These are phyloP conservation scores for Aspergillus sojae DNA, from an alignment of 2,329 filamentous ascomycete species.

Conservation along the genomic window DNA sequence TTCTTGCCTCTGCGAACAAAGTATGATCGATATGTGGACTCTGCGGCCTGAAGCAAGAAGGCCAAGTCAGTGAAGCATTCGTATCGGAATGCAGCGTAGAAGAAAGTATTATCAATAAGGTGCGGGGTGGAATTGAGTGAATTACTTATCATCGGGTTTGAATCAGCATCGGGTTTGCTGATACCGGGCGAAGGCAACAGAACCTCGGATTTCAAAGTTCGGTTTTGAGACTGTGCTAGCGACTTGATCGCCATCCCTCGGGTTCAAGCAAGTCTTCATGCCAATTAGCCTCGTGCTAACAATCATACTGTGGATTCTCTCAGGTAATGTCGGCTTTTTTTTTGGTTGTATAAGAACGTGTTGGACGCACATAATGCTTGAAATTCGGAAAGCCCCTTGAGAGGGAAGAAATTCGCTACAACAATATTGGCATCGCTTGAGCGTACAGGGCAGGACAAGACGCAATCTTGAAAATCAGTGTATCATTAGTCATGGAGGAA, in stretches of 20 bases:
- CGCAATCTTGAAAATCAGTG: neutral
- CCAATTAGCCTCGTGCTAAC: neutral
- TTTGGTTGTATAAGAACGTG: neutral
- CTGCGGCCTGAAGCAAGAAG: neutral
- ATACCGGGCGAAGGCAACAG: neutral
- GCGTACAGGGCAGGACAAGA: neutral
- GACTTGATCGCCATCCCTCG: neutral
- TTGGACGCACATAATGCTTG: neutral
- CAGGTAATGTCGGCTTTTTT: neutral
- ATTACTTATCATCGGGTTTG: neutral
- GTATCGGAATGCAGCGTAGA: neutral
- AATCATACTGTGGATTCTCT: neutral
- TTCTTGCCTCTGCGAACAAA: neutral
- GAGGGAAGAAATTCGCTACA: neutral
- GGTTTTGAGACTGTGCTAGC: neutral
- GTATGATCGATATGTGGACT: neutral
- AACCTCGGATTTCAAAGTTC: neutral
- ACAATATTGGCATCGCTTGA: neutral
- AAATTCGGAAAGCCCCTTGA: neutral
- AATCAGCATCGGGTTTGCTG: neutral
- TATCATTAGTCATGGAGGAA: neutral
- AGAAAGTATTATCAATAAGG: neutral
- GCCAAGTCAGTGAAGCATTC: neutral
- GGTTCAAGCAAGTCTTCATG: neutral
- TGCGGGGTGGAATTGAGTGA: neutral